Evolutionary conservation across 140 eudicot species (phyloP).

Genomic region (Artemisia princeps): DNA sequence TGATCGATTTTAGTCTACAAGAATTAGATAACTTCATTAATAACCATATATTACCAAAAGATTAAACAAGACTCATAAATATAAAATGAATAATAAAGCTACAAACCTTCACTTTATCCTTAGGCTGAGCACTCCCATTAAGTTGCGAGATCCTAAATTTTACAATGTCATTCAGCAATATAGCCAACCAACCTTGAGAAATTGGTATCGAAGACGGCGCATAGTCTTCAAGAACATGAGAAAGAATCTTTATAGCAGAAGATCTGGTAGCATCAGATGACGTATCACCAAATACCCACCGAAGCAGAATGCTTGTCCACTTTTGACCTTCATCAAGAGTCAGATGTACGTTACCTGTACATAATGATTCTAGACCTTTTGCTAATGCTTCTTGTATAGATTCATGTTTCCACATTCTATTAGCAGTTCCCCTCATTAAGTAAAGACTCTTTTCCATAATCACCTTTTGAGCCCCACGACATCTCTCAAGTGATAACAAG

Average conservation of each 20-base stretch:
- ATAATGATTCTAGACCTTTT: constrained; percentile 67
- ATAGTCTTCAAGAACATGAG: constrained; percentile 74
- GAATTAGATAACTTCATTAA: constrained; percentile 22
- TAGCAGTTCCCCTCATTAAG: constrained; percentile 79
- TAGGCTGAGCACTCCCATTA: constrained; percentile 49
- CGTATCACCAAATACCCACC: constrained; percentile 62
- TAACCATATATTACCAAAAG: background rate
- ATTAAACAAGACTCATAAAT: background rate
- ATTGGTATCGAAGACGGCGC: constrained; percentile 79
- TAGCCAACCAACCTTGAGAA: constrained; percentile 92
- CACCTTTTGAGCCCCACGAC: constrained; percentile 55
- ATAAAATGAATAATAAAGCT: constrained; percentile 14
- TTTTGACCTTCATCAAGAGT: constrained; percentile 78
- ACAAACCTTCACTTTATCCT: constrained; percentile 81
- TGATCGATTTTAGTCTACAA: constrained; percentile 89
- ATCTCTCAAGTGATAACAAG: constrained; percentile 67
- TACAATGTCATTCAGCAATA: constrained; percentile 57
- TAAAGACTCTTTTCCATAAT: constrained; percentile 74
- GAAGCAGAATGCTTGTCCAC: constrained; percentile 76
- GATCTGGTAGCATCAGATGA: constrained; percentile 57
- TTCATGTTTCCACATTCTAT: constrained; percentile 54
- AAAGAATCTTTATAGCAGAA: constrained; percentile 67
- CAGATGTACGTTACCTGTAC: constrained; percentile 54
- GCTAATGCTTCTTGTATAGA: constrained; percentile 80
- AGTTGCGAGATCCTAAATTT: constrained; percentile 38